Evolutionary conservation across 2,329 filamentous ascomycete genomes (phyloP).

Genomic region (Zymoseptoria crescenta): DNA sequence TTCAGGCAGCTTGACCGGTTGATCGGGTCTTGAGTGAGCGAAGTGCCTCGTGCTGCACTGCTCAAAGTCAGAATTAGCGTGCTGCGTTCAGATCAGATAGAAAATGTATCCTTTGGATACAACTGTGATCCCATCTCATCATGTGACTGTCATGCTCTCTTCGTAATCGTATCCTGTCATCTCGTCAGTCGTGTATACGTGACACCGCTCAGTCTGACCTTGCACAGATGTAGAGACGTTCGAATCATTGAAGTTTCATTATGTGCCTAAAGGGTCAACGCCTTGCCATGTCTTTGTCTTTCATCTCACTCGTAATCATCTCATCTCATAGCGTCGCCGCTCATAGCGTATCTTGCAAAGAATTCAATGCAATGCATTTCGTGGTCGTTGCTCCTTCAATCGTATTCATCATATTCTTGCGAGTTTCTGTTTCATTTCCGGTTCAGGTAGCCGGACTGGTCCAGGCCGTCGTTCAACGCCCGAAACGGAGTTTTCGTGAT

Average conservation of each 20-base stretch:
- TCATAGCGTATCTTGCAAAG: not conserved
- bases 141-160: not conserved
- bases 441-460: not conserved
- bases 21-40: not conserved
- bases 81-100: not conserved
- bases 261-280: not conserved
- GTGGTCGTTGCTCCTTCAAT: not conserved
- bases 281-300: not conserved
- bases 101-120: not conserved
- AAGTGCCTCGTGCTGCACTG: no score
- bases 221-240: not conserved
- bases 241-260: not conserved
- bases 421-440: not conserved
- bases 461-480: not conserved
- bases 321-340: not conserved
- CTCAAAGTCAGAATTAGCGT: not conserved
- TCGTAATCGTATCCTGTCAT: not conserved
- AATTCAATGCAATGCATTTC: not conserved
- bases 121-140: not conserved
- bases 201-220: not conserved
- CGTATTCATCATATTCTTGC: not conserved
- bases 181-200: not conserved
- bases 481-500: not conserved
- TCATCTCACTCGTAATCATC: not conserved
- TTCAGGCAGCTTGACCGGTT: not conserved